Evolutionary conservation across 495 filamentous ascomycete genomes (phyloP).

Genomic region (Daldinia childiae): DNA sequence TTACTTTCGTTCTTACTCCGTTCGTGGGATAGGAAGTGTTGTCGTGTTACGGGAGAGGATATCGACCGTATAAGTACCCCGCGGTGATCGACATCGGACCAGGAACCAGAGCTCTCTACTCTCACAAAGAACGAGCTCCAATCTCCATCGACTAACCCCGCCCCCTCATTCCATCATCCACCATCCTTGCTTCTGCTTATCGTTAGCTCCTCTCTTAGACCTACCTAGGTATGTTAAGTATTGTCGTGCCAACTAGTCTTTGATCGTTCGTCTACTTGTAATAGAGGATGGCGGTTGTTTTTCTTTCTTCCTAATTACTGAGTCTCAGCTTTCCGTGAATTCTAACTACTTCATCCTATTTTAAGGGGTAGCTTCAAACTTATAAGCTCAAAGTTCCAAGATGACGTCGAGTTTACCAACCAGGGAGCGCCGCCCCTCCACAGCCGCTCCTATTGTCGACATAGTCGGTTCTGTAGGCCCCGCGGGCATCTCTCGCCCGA

Average conservation of each 20-base stretch:
- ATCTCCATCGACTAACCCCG: slow-evolving; percentile 33
- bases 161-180: slow-evolving; percentile 39
- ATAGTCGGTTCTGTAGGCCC: slow-evolving; percentile 83
- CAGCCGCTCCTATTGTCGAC: slow-evolving; percentile 81
- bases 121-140: slow-evolving; percentile 31
- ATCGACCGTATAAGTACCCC: slow-evolving; percentile 13
- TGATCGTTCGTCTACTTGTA: slow-evolving; percentile 4
- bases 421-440: slow-evolving; percentile 73
- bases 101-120: slow-evolving; percentile 32
- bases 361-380: slow-evolving; percentile 14
- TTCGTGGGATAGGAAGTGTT: slow-evolving; percentile 19
- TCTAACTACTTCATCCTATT: background rate
- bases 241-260: slow-evolving; percentile 14
- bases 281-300: background rate
- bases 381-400: slow-evolving; percentile 8
- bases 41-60: slow-evolving; percentile 14
- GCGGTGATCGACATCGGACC: slow-evolving; percentile 32
- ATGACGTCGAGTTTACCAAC: slow-evolving; percentile 53
- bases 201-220: slow-evolving; percentile 2
- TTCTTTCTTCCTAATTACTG: slow-evolving; percentile 18
- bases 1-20: background rate
- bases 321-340: slow-evolving; percentile 12
- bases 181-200: slow-evolving; percentile 23
- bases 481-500: slow-evolving; percentile 75
- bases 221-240: slow-evolving; percentile 29